phyloP scores from a whole-genome alignment of 2,329 filamentous ascomycete species.

The Ceratocystis destructans region DNA sequence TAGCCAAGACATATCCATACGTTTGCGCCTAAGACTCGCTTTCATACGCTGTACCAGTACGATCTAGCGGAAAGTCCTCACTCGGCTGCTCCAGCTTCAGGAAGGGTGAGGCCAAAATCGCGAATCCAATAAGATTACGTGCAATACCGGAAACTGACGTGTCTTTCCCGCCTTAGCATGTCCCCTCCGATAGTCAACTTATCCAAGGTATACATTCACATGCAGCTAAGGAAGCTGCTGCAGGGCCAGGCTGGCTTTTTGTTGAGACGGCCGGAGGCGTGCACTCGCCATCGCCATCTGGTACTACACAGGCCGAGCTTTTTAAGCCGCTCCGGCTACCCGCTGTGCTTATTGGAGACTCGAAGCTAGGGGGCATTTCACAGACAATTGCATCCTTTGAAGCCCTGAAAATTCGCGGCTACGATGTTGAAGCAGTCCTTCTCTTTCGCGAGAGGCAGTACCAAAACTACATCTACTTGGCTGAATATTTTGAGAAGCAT shows the following conservation, averaged over 20 bases:
- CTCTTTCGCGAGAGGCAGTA: slow-evolving; percentile 55
- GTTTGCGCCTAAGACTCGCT: slow-evolving; percentile 38
- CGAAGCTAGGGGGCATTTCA: slow-evolving; percentile 64
- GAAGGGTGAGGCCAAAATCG: slow-evolving; percentile 27
- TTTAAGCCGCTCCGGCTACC: slow-evolving; percentile 63
- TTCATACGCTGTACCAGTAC: slow-evolving; percentile 55
- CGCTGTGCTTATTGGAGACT: slow-evolving; percentile 60
- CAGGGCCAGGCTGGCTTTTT: slow-evolving; percentile 45
- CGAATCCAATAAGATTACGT: neutral
- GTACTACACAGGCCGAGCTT: slow-evolving; percentile 62
- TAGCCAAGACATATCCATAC: slow-evolving; percentile 44
- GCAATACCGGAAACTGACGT: neutral
- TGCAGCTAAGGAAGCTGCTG: slow-evolving; percentile 31
- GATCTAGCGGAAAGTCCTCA: slow-evolving; percentile 65
- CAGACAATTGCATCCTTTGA: slow-evolving; percentile 70
- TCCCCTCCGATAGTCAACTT: slow-evolving; percentile 38
- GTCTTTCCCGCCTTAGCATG: slow-evolving; percentile 27
- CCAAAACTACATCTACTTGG: slow-evolving; percentile 53
- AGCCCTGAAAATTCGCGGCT: slow-evolving; percentile 62
- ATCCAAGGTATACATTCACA: slow-evolving; percentile 35
- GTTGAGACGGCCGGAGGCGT: slow-evolving; percentile 75
- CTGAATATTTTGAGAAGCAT: slow-evolving; percentile 49
- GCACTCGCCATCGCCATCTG: slow-evolving; percentile 63
- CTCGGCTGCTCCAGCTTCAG: slow-evolving; percentile 44
- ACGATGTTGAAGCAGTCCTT: slow-evolving; percentile 57